Evolutionary conservation across 441 rosid genomes (phyloP).

Genomic region (Mallotus repandus): DNA sequence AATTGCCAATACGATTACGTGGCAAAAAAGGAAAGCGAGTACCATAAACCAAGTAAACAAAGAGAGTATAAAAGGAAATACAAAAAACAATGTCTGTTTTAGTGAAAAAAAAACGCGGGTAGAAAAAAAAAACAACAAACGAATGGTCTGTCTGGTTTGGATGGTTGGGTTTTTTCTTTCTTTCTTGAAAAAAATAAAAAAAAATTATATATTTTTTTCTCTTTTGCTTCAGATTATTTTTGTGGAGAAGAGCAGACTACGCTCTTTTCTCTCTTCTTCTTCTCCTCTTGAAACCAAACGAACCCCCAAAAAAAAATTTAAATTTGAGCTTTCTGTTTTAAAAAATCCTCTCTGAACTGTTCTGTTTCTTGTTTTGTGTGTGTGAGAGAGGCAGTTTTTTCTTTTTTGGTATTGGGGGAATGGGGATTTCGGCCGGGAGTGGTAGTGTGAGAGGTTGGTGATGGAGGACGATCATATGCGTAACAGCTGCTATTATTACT

Average conservation of each 20-base stretch:
- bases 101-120: conserved; percentile 4
- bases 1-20: background rate
- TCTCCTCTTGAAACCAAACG: background rate
- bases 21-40: background rate
- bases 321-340: background rate
- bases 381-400: conserved; percentile 43
- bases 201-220: too few relatives aligned
- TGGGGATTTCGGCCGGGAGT: conserved; percentile 35
- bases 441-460: conserved; percentile 31
- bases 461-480: conserved; percentile 31
- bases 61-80: background rate
- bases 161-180: conserved; percentile 18
- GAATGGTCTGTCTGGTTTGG: conserved; percentile 23
- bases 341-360: conserved; percentile 25
- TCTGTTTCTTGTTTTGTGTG: conserved; percentile 30
- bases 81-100: background rate
- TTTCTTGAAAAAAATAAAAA: background rate
- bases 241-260: conserved; percentile 23
- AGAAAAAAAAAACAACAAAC: background rate
- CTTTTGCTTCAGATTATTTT: background rate
- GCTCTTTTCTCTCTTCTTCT: background rate
- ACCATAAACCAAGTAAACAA: background rate
- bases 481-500: background rate
- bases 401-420: conserved; percentile 16
- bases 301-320: background rate